Evolutionary conservation across 202 grass and related monocot genomes (phyloP).

Genomic region (Brachypodium distachyon): DNA sequence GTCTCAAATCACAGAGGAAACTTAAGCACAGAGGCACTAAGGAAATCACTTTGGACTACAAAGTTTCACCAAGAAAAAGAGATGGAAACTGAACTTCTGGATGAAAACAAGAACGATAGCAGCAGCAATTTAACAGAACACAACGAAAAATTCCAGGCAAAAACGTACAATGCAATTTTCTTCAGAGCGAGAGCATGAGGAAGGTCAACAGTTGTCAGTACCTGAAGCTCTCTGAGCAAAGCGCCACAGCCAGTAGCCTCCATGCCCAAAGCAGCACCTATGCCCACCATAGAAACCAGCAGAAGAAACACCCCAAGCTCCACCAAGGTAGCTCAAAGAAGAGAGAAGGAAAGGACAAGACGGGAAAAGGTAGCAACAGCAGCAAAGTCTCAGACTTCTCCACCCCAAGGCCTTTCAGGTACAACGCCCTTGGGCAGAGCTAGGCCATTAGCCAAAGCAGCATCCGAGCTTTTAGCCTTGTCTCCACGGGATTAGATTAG

Average conservation of each 20-base stretch:
- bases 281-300: conserved; percentile 18
- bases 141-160: not conserved
- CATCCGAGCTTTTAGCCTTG: conserved; percentile 12
- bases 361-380: conserved; percentile 1
- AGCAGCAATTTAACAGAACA: not conserved
- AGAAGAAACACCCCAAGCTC: conserved; percentile 16
- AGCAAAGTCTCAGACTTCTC: conserved; percentile 29
- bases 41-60: not conserved
- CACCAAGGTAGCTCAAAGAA: not conserved
- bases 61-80: not conserved
- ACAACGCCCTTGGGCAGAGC: not conserved
- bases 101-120: not conserved
- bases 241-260: conserved; percentile 44
- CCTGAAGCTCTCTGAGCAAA: conserved; percentile 93
- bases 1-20: not conserved
- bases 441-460: conserved; percentile 18
- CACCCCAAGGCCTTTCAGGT: conserved; percentile 6
- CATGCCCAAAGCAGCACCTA: conserved; percentile 37
- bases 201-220: conserved; percentile 3
- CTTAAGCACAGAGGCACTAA: not conserved
- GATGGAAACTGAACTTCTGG: not conserved
- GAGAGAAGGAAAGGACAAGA: not conserved
- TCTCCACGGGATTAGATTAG: conserved; percentile 32
- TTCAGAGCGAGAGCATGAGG: not conserved
- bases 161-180: not conserved